phyloP scores from a whole-genome alignment of 78 protist genomes.

The Chrysochromulina tobinii region DNA sequence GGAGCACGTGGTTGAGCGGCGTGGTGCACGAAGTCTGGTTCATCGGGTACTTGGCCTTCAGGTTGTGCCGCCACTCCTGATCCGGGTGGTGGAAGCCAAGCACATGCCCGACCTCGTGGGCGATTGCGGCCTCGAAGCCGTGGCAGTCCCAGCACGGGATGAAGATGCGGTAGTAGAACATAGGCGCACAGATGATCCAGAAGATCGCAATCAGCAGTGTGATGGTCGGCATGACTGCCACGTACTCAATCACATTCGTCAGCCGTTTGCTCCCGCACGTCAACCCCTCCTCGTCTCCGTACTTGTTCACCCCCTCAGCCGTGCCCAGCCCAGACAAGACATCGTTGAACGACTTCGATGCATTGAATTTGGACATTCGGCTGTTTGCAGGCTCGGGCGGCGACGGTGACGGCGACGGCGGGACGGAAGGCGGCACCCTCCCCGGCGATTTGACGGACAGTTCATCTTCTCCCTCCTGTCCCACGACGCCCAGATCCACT shows the following conservation, averaged over 20 bases:
- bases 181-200: not conserved
- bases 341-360: too few relatives aligned
- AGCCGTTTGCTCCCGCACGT: too few relatives aligned
- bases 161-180: not conserved
- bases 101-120: not conserved
- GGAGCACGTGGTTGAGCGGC: not conserved
- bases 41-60: not conserved
- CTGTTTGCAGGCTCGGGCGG: too few relatives aligned
- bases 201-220: not conserved
- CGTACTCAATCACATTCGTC: not conserved
- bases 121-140: not conserved
- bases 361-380: too few relatives aligned
- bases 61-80: not conserved
- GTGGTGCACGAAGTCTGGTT: not conserved
- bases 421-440: too few relatives aligned
- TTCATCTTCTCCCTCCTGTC: too few relatives aligned
- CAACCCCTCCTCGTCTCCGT: too few relatives aligned
- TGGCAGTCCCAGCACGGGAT: constrained; percentile 28
- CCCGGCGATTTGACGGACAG: too few relatives aligned
- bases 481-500: too few relatives aligned
- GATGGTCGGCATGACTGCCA: not conserved
- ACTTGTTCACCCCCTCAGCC: too few relatives aligned
- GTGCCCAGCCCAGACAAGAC: too few relatives aligned
- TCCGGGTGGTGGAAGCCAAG: not conserved
- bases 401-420: too few relatives aligned